A percentile compares a stretch with the other conserved stretches of the same genome.
Conservation (phyloP, 768 basidiomycete species). For the Termitomyces sp. region DNA sequence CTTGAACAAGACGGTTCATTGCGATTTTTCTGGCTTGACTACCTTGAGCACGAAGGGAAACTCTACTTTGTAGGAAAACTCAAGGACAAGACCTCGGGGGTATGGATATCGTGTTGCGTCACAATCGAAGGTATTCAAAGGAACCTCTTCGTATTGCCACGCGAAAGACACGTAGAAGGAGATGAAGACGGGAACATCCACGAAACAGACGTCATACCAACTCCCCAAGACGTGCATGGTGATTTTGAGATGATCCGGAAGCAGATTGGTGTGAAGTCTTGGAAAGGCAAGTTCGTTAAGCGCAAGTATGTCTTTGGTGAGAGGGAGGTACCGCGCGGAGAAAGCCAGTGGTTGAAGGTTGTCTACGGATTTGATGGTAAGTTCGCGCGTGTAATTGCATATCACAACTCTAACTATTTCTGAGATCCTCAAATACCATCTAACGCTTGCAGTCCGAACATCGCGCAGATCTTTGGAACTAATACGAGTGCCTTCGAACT, state of each 20-base stretch:
- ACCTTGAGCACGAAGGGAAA: slow-evolving; percentile 80
- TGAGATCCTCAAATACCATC: slow-evolving; percentile 72
- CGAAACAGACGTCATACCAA: slow-evolving; percentile 76
- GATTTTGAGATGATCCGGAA: slow-evolving; percentile 82
- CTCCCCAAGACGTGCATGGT: slow-evolving; percentile 63
- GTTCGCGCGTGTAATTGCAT: slow-evolving; percentile 15
- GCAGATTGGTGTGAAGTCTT: slow-evolving; percentile 68
- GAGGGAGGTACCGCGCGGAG: slow-evolving; percentile 71
- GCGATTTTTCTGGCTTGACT: slow-evolving; percentile 95
- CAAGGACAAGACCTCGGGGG: slow-evolving; percentile 64
- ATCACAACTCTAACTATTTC: not conserved
- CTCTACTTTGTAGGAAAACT: slow-evolving; percentile 92
- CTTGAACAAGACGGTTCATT: slow-evolving; percentile 84
- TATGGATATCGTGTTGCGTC: slow-evolving; percentile 84
- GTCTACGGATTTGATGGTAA: slow-evolving; percentile 85
- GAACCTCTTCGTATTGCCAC: slow-evolving; percentile 87
- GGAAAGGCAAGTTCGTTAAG: slow-evolving; percentile 81
- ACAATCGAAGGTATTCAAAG: slow-evolving; percentile 83
- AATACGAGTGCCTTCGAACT: slow-evolving; percentile 92
- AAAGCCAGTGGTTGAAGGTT: slow-evolving; percentile 89
- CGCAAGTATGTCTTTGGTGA: slow-evolving; percentile 93
- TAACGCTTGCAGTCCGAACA: slow-evolving; percentile 76
- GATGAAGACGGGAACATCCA: slow-evolving; percentile 55
- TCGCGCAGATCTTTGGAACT: slow-evolving; percentile 85
- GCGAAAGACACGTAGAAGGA: slow-evolving; percentile 55